phyloP scores from a whole-genome alignment of 768 basidiomycete species.

The Lyophyllum semitale region DNA sequence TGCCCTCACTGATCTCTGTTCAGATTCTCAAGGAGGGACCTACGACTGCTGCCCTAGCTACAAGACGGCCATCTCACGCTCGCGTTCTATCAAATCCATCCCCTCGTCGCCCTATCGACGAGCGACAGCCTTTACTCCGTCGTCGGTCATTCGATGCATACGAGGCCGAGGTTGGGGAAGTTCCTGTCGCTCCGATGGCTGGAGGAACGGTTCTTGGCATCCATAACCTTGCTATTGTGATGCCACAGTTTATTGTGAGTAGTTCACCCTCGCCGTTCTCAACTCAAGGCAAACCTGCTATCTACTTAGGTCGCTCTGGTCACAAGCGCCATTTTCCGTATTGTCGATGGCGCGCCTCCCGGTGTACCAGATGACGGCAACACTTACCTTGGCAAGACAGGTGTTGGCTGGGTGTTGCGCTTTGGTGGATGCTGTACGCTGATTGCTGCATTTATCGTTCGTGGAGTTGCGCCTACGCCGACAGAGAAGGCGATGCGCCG shows the following conservation, averaged over 20 bases:
- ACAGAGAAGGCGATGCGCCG: slow-evolving; percentile 91
- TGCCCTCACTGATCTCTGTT: background rate
- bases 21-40: slow-evolving; percentile 78
- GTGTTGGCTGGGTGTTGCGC: slow-evolving; percentile 91
- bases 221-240: slow-evolving; percentile 93
- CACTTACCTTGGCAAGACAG: slow-evolving; percentile 80
- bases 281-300: slow-evolving; percentile 15
- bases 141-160: slow-evolving; percentile 57
- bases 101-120: slow-evolving; percentile 35
- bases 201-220: slow-evolving; percentile 94
- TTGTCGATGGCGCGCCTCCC: slow-evolving; percentile 61
- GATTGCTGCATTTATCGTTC: slow-evolving; percentile 77
- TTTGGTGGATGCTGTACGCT: slow-evolving; percentile 90
- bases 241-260: slow-evolving; percentile 91
- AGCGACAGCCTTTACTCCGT: slow-evolving; percentile 62
- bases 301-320: slow-evolving; percentile 74
- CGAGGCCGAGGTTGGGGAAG: slow-evolving; percentile 36
- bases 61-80: slow-evolving; percentile 47
- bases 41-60: slow-evolving; percentile 17
- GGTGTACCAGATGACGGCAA: slow-evolving; percentile 45
- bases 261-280: background rate
- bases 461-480: slow-evolving; percentile 84
- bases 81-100: slow-evolving; percentile 57
- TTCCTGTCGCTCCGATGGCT: slow-evolving; percentile 53
- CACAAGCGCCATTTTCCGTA: slow-evolving; percentile 83